These are phyloP conservation scores for Phytophthora crassamura DNA, from an alignment of 352 stramenopile genomes.

Conservation along the genomic window DNA sequence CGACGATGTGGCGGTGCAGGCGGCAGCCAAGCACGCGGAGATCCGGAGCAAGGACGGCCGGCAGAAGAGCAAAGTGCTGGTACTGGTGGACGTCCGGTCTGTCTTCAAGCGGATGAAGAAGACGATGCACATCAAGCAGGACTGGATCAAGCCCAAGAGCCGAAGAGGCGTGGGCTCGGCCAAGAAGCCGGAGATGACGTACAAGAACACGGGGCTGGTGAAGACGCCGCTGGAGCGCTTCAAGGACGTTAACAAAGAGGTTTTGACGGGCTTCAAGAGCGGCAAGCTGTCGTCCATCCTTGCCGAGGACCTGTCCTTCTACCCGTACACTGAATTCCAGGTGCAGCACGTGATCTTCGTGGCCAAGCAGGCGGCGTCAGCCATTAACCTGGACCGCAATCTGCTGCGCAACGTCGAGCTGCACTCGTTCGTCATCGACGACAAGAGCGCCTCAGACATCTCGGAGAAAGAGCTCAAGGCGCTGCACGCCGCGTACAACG, in stretches of 20 bases:
- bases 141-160: conserved; percentile 64
- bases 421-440: conserved; percentile 63
- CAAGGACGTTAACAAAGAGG: conserved; percentile 64
- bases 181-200: conserved; percentile 62
- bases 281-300: conserved; percentile 70
- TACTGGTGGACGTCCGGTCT: conserved; percentile 59
- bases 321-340: conserved; percentile 61
- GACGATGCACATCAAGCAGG: conserved; percentile 59
- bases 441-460: conserved; percentile 38
- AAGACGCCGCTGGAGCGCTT: conserved; percentile 80
- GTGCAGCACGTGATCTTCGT: conserved; percentile 71
- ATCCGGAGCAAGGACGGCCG: conserved; percentile 66
- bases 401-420: conserved; percentile 50
- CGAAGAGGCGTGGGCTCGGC: conserved; percentile 62
- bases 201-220: conserved; percentile 65
- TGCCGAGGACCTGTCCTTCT: conserved; percentile 70
- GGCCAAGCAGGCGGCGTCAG: conserved; percentile 50
- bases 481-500: conserved; percentile 42
- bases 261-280: conserved; percentile 64
- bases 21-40: conserved; percentile 47
- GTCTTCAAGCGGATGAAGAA: conserved; percentile 72
- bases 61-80: conserved; percentile 73
- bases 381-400: conserved; percentile 55
- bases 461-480: conserved; percentile 41
- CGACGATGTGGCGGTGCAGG: conserved; percentile 56